Evolutionary conservation across 2,329 filamentous ascomycete species (phyloP), one percentile per base, ranked within the genome.

Genomic region (Berkeleyomyces basicola): DNA sequence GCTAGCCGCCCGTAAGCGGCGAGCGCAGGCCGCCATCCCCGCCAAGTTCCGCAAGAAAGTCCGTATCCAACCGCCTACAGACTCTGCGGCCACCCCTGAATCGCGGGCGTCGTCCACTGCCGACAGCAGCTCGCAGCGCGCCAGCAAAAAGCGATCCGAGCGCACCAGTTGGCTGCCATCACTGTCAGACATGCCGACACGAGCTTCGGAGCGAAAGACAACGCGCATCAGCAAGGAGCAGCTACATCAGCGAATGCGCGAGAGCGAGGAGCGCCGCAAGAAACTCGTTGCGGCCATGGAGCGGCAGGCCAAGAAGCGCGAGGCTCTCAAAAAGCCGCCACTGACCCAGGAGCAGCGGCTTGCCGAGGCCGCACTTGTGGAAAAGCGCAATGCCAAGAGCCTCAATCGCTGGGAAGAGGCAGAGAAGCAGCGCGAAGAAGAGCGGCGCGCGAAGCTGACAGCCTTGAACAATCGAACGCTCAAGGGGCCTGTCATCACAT

Each of bases 321-420:
- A 86, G 66, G 87, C 87, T 62, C 75, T 83, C 66, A 89, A 90
- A 73, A 88, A 88, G 62, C 87, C 86, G 64, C 81, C 86, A 37
- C 84, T 95, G 82, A 95, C 90, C 4, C 92, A 96, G 73, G 89
- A 83, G 53, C 86, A 97, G 71, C 82, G 90, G 44, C 78, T 96
- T 37, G 85, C 83, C 37, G 89, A 95, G 73, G 91, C 91, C 1
- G 88, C 86, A 16, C 76, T 85, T 61, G 85, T 95, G 5, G 93
- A 97, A 73, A 86, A 87, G 72, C 79, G 85, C 68, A 96, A 99
- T 72, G 82, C 86, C 68, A 95, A 89, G 78, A 97, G 87, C 72
- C 75, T 96, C 70, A 96, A 92, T 70, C 81, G 89, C 63, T 97
- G 92, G 91, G 91, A 97, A 72, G 87, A 90, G 72, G 88, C 90